Evolutionary conservation across 2,329 filamentous ascomycete genomes (phyloP).

Genomic region (Magnaporthiopsis incrustans): DNA sequence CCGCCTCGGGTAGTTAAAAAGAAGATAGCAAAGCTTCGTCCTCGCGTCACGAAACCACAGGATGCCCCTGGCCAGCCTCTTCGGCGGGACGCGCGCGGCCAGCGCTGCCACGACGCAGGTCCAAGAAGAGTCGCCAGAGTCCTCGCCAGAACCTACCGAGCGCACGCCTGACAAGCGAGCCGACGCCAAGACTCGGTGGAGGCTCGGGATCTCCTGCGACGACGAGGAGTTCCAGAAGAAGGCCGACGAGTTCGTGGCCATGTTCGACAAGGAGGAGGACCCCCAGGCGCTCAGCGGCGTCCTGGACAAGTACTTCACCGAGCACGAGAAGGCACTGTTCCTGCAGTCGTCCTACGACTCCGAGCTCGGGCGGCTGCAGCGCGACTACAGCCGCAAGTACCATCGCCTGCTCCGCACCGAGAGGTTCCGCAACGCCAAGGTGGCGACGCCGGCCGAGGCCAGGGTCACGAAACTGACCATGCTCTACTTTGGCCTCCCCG

Average conservation of each 20-base stretch:
- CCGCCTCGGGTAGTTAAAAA: not conserved
- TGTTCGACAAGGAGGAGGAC: not conserved
- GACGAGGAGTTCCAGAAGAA: constrained; percentile 1
- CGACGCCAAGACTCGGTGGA: not conserved
- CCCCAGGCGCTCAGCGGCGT: not conserved
- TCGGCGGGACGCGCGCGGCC: not conserved
- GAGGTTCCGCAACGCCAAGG: not conserved
- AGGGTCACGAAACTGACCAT: constrained; percentile 30
- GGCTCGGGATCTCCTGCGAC: not conserved
- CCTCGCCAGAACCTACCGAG: not conserved
- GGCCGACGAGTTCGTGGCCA: not conserved
- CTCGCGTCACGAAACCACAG: not conserved
- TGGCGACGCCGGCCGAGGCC: not conserved
- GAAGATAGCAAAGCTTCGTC: not conserved
- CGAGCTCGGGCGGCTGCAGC: constrained; percentile 2
- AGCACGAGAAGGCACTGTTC: constrained; percentile 7
- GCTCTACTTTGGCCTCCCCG: constrained; percentile 38
- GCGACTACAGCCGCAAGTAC: constrained; percentile 3
- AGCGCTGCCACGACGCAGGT: not conserved
- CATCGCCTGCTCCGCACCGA: not conserved
- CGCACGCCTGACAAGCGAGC: not conserved
- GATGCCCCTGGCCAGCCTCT: not conserved
- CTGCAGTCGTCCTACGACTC: not conserved
- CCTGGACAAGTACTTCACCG: constrained; percentile 5
- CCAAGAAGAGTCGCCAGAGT: not conserved